Evolutionary conservation across 208 protist genomes (phyloP).

Genomic region (Borovskyia barvae): DNA sequence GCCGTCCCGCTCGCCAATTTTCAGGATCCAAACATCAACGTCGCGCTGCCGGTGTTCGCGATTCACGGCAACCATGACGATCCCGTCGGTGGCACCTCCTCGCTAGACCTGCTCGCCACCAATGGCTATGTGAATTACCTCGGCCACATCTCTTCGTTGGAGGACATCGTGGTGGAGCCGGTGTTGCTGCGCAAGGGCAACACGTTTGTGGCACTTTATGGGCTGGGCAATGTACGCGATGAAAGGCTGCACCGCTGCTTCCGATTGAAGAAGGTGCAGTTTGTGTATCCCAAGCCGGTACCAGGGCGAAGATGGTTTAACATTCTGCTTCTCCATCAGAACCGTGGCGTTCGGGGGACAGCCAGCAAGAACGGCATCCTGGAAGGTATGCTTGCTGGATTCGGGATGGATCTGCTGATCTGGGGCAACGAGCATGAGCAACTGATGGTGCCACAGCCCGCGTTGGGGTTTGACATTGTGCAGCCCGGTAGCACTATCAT

Average conservation of each 20-base stretch:
- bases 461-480: conserved; percentile 90
- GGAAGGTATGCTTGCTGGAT: conserved; percentile 92
- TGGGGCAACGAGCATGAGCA: conserved; percentile 99
- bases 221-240: conserved; percentile 97
- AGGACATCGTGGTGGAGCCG: conserved; percentile 93
- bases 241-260: conserved; percentile 97
- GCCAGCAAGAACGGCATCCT: conserved; percentile 89
- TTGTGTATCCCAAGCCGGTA: conserved; percentile 77
- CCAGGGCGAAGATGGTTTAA: conserved; percentile 93
- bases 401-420: conserved; percentile 95
- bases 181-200: conserved; percentile 92
- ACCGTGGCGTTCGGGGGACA: conserved; percentile 82
- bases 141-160: conserved; percentile 91
- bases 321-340: conserved; percentile 98
- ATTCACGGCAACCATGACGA: conserved; percentile 99
- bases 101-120: conserved; percentile 95
- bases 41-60: conserved; percentile 97
- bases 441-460: conserved; percentile 86
- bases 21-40: conserved; percentile 98
- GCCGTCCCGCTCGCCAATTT: conserved; percentile 84
- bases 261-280: conserved; percentile 91
- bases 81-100: conserved; percentile 92
- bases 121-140: conserved; percentile 99
- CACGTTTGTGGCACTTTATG: conserved; percentile 98
- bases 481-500: conserved; percentile 97